Percentiles rank a stretch among this genome's conserved stretches.
phyloP scores from a whole-genome alignment of 257 asterid genomes.

The Gardenia jasminoides region DNA sequence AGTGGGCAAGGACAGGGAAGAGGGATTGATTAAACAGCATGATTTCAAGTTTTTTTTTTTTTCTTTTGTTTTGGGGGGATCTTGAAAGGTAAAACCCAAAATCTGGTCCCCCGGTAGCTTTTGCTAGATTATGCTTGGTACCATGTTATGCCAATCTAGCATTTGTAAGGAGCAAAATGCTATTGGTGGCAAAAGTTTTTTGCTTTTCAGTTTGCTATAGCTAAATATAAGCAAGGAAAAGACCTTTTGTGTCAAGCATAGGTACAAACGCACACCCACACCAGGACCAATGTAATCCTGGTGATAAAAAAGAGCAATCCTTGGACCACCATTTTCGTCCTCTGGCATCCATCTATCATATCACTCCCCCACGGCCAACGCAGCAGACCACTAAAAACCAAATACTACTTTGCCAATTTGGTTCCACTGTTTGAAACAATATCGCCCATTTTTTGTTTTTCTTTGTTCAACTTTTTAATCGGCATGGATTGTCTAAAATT shows the following conservation, averaged over 20 bases:
- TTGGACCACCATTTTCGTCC: conserved; percentile 18
- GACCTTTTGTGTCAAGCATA: conserved; percentile 4
- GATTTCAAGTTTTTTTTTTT: too few relatives aligned
- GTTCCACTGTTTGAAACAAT: not conserved
- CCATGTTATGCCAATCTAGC: not conserved
- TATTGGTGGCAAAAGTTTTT: conserved; percentile 2
- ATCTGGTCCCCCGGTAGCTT: not conserved
- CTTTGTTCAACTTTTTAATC: not conserved
- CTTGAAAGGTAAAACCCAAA: not conserved
- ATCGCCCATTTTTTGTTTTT: not conserved
- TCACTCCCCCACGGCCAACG: not conserved
- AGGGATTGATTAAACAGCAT: not conserved
- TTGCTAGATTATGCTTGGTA: not conserved
- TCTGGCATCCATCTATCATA: conserved; percentile 1
- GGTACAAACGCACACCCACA: not conserved
- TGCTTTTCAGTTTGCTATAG: not conserved
- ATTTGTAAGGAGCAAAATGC: not conserved
- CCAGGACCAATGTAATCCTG: not conserved
- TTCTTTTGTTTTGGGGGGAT: too few relatives aligned
- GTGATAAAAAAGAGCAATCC: not conserved
- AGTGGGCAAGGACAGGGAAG: not conserved
- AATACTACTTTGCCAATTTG: not conserved
- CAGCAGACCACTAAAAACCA: conserved; percentile 14
- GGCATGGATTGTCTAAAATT: not conserved
- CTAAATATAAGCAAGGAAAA: not conserved